These are phyloP conservation scores for Dothidotthia symphoricarpi DNA, from an alignment of 2,329 filamentous ascomycete genomes.

Conservation along the genomic window DNA sequence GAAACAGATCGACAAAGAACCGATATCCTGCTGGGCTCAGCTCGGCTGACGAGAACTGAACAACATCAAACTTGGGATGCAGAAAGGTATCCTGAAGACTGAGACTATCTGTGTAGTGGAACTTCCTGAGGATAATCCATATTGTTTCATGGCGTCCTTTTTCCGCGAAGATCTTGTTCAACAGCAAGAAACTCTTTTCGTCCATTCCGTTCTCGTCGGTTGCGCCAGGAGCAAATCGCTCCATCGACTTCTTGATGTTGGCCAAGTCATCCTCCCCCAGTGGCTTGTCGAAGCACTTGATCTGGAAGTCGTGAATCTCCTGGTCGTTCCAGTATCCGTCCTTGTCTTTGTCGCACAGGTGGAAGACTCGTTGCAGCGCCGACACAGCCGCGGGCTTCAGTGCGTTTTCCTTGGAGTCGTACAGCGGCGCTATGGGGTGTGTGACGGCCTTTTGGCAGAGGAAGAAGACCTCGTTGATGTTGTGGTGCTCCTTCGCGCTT, in stretches of 20 bases:
- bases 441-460: slow-evolving; percentile 98
- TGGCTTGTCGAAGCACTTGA: slow-evolving; percentile 86
- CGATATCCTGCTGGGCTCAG: slow-evolving; percentile 91
- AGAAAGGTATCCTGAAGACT: slow-evolving; percentile 89
- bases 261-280: slow-evolving; percentile 76
- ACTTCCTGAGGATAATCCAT: slow-evolving; percentile 93
- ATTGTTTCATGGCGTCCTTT: slow-evolving; percentile 98
- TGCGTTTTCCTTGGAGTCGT: slow-evolving; percentile 85
- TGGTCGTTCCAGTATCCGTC: slow-evolving; percentile 87
- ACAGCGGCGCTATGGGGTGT: slow-evolving; percentile 92
- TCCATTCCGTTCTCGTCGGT: slow-evolving; percentile 67
- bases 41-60: slow-evolving; percentile 87
- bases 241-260: slow-evolving; percentile 87
- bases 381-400: slow-evolving; percentile 87
- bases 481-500: slow-evolving; percentile 86
- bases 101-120: slow-evolving; percentile 93
- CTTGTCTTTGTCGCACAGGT: slow-evolving; percentile 93
- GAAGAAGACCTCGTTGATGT: slow-evolving; percentile 93
- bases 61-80: slow-evolving; percentile 90
- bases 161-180: slow-evolving; percentile 96
- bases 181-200: slow-evolving; percentile 75
- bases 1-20: slow-evolving; percentile 95
- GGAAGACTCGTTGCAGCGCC: slow-evolving; percentile 87
- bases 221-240: slow-evolving; percentile 63
- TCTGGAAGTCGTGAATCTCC: slow-evolving; percentile 89